These are phyloP conservation scores for Rusavskia elegans DNA, from an alignment of 495 filamentous ascomycete species.

Conservation along the genomic window DNA sequence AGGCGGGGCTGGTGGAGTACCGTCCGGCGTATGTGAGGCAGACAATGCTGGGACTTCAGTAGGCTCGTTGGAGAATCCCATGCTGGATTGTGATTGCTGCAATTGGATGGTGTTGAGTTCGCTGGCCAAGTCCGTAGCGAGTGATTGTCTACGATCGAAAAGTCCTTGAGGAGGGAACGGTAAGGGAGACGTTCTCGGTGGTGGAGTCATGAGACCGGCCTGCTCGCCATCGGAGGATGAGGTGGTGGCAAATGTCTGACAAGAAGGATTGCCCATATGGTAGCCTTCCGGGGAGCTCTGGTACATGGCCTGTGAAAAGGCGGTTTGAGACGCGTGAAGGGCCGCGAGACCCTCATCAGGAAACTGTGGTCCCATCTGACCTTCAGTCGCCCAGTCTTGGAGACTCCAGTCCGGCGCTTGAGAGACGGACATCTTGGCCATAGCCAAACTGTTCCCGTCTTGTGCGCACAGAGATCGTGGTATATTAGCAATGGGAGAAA, in stretches of 20 bases:
- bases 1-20: slow-evolving; percentile 8
- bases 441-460: not conserved
- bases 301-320: slow-evolving; percentile 8
- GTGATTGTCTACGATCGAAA: slow-evolving; percentile 8
- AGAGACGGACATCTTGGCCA: slow-evolving; percentile 12
- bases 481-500: not conserved
- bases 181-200: slow-evolving; percentile 10
- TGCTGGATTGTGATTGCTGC: slow-evolving; percentile 6
- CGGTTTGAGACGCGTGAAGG: not conserved
- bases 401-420: slow-evolving; percentile 14
- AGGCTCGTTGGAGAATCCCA: slow-evolving; percentile 12
- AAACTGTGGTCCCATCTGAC: slow-evolving; percentile 10
- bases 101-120: slow-evolving; percentile 11
- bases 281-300: slow-evolving; percentile 13
- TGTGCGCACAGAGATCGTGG: not conserved
- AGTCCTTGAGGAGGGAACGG: slow-evolving; percentile 4
- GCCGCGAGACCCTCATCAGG: not conserved
- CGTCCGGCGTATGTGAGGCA: slow-evolving; percentile 5
- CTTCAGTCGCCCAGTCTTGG: slow-evolving; percentile 11
- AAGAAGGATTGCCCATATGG: slow-evolving; percentile 9
- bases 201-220: slow-evolving; percentile 10
- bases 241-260: slow-evolving; percentile 8
- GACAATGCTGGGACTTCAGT: slow-evolving; percentile 25
- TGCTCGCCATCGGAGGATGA: slow-evolving; percentile 11
- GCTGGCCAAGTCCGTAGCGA: slow-evolving; percentile 11